A percentile compares a stretch with the other conserved stretches of the same genome.
Conservation (phyloP, 2,329 filamentous ascomycete species). For the Coniochaeta sp. region DNA sequence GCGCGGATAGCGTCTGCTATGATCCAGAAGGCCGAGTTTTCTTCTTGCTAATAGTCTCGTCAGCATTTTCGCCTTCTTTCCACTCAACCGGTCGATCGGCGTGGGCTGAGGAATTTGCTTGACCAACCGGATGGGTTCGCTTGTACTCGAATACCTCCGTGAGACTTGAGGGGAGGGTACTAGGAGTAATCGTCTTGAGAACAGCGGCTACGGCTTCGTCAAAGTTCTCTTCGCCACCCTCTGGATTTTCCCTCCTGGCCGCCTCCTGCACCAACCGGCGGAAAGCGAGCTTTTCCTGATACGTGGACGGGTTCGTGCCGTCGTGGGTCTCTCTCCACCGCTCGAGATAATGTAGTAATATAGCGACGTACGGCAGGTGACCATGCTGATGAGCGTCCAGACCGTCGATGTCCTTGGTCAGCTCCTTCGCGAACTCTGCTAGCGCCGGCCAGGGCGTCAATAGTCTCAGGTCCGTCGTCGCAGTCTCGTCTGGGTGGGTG, state of each 20-base stretch:
- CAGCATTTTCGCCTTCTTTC: slow-evolving; percentile 5
- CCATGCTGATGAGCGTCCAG: slow-evolving; percentile 79
- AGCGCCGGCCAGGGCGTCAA: slow-evolving; percentile 83
- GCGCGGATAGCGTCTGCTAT: slow-evolving; percentile 71
- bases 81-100: slow-evolving; percentile 6
- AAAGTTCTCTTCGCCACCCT: slow-evolving; percentile 94
- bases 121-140: slow-evolving; percentile 43
- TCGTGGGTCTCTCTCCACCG: slow-evolving; percentile 69
- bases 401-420: slow-evolving; percentile 61
- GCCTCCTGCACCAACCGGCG: slow-evolving; percentile 60
- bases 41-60: slow-evolving; percentile 26
- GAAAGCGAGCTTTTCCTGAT: slow-evolving; percentile 83
- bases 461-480: slow-evolving; percentile 77
- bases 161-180: slow-evolving; percentile 61
- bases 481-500: slow-evolving; percentile 84
- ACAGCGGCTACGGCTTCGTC: slow-evolving; percentile 86
- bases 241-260: slow-evolving; percentile 64
- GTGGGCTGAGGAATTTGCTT: slow-evolving; percentile 9
- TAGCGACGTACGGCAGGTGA: slow-evolving; percentile 79
- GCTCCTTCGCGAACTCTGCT: slow-evolving; percentile 53
- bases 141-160: slow-evolving; percentile 72
- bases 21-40: slow-evolving; percentile 70
- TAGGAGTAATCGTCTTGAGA: slow-evolving; percentile 71
- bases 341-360: slow-evolving; percentile 76
- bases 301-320: slow-evolving; percentile 62